These are phyloP conservation scores for Zanthoxylum bungeanum DNA, from an alignment of 345 rosid species.

Conservation along the genomic window DNA sequence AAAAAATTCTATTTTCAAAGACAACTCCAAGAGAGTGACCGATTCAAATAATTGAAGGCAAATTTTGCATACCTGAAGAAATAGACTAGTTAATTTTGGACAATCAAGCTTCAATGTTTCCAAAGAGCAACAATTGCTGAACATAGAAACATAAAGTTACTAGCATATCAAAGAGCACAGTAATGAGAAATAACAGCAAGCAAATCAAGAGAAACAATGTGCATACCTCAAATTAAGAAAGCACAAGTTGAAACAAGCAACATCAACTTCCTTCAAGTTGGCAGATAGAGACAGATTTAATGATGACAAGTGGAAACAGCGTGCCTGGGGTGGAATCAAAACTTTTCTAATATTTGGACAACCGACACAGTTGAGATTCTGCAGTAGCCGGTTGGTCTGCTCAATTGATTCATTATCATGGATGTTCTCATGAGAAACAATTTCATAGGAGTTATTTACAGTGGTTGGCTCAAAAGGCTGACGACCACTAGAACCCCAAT, in stretches of 20 bases:
- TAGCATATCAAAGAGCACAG: conserved; percentile 3
- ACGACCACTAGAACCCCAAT: conserved; percentile 66
- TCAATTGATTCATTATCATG: conserved; percentile 36
- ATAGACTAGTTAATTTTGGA: conserved; percentile 80
- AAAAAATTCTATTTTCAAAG: not conserved
- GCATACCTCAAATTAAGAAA: conserved; percentile 77
- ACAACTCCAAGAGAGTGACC: too few species aligned
- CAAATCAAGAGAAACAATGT: not conserved
- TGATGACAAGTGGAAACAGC: conserved; percentile 67
- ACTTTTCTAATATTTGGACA: conserved; percentile 93
- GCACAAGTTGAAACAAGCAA: conserved; percentile 66
- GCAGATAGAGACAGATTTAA: conserved; percentile 80
- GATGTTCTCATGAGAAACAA: conserved; percentile 24
- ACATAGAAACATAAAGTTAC: conserved; percentile 11
- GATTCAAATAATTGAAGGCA: not conserved
- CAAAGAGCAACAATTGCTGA: conserved; percentile 85
- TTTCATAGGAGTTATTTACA: conserved; percentile 20
- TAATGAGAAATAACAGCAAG: not conserved
- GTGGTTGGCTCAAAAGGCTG: conserved; percentile 36
- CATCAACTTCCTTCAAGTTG: conserved; percentile 87
- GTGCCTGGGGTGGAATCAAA: conserved; percentile 70
- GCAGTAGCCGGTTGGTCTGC: conserved; percentile 68
- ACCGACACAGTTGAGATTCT: conserved; percentile 91
- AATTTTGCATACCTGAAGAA: conserved; percentile 65
- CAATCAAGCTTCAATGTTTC: conserved; percentile 78